Base-by-base conservation (phyloP, 805 yeast genomes). In the Limtongia smithiae region DNA sequence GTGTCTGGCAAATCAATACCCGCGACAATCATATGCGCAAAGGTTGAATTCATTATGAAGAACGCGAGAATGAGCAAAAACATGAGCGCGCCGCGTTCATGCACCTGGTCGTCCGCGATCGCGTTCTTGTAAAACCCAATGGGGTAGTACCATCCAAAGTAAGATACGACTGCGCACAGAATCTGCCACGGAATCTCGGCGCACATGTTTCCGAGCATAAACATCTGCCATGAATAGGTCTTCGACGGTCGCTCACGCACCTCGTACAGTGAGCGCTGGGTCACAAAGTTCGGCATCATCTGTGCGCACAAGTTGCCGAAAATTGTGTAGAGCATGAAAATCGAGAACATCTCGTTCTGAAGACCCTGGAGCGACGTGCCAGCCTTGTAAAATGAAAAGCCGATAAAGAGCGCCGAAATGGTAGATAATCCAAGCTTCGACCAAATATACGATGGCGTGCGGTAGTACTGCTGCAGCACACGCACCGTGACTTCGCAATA, bases 291-390 rank as follows among this genome's bases (percentile, higher is more conserved):
- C 17, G 89, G 88, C 57, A 82, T 66, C 68, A 78, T 73, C 65
- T 83, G 89, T 56, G 81, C 79, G 42, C 80, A 62, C 59, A 81
- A 61, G 21, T 84, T 80, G 56, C 74, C 74, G 68, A 80, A 73
- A 42, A 76, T 70, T 59, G 78, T 73, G 35, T 78, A 63, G 60
- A 80, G 76, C 87, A 84, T 82, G 70, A 85, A 85, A 37, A 83
- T 63, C 2, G 89, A 73, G 60, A 83, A 78, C 88, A 85, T 81
- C 70, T 83, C 93, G 67, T 86, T 85, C 66, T 88, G 95, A 60
- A 86, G 65, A 62, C 87, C 83, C 65, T 79, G 85, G 32, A 74
- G 61, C 9, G 87, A 73, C 17, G 74, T 73, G 46, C 72, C 72
- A 22, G 86, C 84, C 49, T 81, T 81, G 67, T 76, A 82, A 67